Evolutionary conservation across 495 filamentous ascomycete species (phyloP).

Genomic region (Xylaria castorea): DNA sequence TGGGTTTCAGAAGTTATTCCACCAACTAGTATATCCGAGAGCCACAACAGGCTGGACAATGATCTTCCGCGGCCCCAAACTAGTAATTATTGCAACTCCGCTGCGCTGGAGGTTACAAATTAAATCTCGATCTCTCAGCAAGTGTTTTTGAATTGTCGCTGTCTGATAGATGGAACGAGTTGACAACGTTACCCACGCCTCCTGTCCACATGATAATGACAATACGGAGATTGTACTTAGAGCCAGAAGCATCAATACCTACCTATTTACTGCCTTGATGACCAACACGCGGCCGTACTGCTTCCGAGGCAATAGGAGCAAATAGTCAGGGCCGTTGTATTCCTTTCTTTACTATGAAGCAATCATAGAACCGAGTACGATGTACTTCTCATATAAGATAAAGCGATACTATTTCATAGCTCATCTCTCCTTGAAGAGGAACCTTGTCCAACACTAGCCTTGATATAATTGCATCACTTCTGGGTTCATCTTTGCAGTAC

Average conservation of each 20-base stretch:
- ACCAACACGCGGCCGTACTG: slow-evolving; percentile 1
- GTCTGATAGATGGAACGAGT: slow-evolving; percentile 22
- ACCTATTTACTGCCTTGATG: neutral
- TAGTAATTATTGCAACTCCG: slow-evolving; percentile 1
- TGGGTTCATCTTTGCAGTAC: neutral
- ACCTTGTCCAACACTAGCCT: neutral
- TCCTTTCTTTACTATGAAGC: neutral
- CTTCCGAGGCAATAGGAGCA: slow-evolving; percentile 6
- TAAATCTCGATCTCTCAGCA: neutral
- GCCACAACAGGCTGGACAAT: slow-evolving; percentile 2
- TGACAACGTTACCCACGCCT: neutral
- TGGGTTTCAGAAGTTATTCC: slow-evolving; percentile 19
- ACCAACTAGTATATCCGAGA: slow-evolving; percentile 11
- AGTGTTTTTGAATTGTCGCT: neutral
- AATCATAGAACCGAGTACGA: neutral
- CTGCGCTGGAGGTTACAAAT: neutral
- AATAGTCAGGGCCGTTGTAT: neutral
- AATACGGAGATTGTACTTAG: neutral
- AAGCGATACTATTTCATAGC: neutral
- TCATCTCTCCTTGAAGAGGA: neutral
- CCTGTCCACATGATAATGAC: neutral
- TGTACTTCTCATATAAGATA: neutral
- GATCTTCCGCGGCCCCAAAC: slow-evolving; percentile 25
- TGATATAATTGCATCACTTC: neutral
- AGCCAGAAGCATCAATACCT: neutral